These are phyloP conservation scores for Penicillium coffeae DNA, from an alignment of 495 filamentous ascomycete species.

Conservation along the genomic window DNA sequence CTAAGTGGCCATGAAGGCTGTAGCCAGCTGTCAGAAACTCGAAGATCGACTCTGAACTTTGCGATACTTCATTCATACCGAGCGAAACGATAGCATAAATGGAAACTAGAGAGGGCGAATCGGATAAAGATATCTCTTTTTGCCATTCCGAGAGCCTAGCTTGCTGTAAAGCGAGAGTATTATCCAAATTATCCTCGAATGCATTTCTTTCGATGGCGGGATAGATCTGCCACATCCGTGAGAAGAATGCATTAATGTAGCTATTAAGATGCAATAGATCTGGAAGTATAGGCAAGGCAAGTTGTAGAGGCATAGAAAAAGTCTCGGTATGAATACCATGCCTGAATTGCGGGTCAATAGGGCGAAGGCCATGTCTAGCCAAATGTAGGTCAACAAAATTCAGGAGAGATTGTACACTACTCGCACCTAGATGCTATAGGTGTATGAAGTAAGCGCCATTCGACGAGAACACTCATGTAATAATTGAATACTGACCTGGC, in stretches of 20 bases:
- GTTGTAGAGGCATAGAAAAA: slow-evolving; percentile 5
- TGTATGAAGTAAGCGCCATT: no score
- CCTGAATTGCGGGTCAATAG: neutral
- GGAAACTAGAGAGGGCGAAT: no score
- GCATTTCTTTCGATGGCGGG: neutral
- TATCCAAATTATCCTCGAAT: neutral
- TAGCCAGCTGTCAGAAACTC: neutral
- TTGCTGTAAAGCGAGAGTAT: neutral
- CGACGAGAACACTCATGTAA: no score
- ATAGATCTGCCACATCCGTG: neutral
- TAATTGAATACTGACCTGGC: no score
- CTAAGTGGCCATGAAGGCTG: slow-evolving; percentile 1
- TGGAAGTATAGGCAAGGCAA: neutral
- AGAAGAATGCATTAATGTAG: neutral
- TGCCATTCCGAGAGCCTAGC: no score
- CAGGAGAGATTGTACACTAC: slow-evolving; percentile 9
- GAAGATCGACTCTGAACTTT: neutral
- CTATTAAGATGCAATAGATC: neutral
- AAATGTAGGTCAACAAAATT: slow-evolving; percentile 8
- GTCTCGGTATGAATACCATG: slow-evolving; percentile 9
- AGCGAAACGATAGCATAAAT: no score
- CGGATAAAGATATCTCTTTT: no score
- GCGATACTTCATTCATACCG: no score
- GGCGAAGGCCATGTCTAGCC: slow-evolving; percentile 2
- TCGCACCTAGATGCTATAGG: neutral